Evolutionary conservation across 108 stramenopile species (phyloP).

Genomic region (Fistulifera pelliculosa): DNA sequence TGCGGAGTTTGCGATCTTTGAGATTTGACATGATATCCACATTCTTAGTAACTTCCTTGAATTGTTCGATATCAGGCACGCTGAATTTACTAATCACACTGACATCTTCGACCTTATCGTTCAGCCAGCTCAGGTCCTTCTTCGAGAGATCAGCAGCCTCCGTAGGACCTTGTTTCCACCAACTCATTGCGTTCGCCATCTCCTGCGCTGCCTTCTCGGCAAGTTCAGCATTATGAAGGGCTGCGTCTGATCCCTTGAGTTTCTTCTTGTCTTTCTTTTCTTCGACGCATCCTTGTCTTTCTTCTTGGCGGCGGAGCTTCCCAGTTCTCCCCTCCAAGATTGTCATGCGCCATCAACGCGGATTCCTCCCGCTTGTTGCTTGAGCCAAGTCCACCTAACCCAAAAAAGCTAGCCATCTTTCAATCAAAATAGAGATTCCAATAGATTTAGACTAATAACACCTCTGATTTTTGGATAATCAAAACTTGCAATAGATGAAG

Average conservation of each 20-base stretch:
- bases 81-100: not conserved
- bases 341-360: constrained; percentile 8
- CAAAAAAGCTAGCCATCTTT: constrained; percentile 2
- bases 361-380: not conserved
- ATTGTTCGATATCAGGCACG: constrained; percentile 7
- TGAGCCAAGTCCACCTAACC: not conserved
- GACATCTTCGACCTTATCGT: not conserved
- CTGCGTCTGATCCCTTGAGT: constrained; percentile 1
- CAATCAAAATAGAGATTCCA: not conserved
- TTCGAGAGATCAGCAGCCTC: not conserved
- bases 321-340: not conserved
- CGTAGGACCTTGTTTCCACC: constrained; percentile 12
- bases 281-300: not conserved
- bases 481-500: too few species aligned
- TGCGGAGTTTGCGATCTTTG: not conserved
- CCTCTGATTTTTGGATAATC: too few species aligned
- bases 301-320: constrained; percentile 13
- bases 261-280: constrained; percentile 11
- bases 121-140: constrained; percentile 1
- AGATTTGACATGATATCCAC: constrained; percentile 13
- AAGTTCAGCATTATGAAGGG: constrained; percentile 7
- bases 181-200: constrained; percentile 25
- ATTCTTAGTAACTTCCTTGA: constrained; percentile 4
- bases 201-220: constrained; percentile 22
- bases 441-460: not conserved